These are phyloP conservation scores for Apiospora rasikravindrae DNA, from an alignment of 2,329 filamentous ascomycete genomes.

Conservation along the genomic window DNA sequence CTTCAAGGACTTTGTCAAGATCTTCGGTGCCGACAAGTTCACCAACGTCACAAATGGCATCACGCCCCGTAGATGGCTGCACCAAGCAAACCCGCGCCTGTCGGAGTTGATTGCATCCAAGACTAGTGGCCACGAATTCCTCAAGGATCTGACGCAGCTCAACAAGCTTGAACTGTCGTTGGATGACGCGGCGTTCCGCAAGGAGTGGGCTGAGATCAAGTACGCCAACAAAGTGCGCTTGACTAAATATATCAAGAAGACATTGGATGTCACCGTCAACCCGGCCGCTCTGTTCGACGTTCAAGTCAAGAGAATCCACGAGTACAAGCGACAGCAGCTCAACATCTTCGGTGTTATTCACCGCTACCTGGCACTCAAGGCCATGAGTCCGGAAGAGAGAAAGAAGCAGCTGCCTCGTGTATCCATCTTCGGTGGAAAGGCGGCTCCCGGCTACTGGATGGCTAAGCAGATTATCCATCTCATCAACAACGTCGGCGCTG, in stretches of 20 bases:
- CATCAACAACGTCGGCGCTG: slow-evolving; percentile 86
- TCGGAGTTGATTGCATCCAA: slow-evolving; percentile 93
- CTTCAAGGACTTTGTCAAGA: slow-evolving; percentile 96
- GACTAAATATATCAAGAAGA: slow-evolving; percentile 87
- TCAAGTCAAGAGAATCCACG: slow-evolving; percentile 98
- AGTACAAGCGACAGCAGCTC: slow-evolving; percentile 98
- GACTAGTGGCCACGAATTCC: slow-evolving; percentile 79
- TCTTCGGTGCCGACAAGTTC: slow-evolving; percentile 97
- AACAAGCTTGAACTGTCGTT: slow-evolving; percentile 85
- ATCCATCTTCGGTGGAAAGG: slow-evolving; percentile 97
- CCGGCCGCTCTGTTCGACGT: slow-evolving; percentile 91
- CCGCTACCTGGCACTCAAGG: slow-evolving; percentile 88
- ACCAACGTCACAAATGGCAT: slow-evolving; percentile 99
- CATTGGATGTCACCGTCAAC: slow-evolving; percentile 81
- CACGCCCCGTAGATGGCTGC: slow-evolving; percentile 92
- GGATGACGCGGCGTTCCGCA: slow-evolving; percentile 88
- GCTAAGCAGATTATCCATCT: slow-evolving; percentile 98
- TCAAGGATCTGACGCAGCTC: slow-evolving; percentile 87
- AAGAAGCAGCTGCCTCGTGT: slow-evolving; percentile 89
- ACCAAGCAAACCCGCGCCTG: slow-evolving; percentile 93
- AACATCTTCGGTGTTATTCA: slow-evolving; percentile 99
- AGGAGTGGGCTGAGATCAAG: slow-evolving; percentile 97
- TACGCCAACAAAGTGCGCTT: slow-evolving; percentile 92
- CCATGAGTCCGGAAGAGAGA: slow-evolving; percentile 79
- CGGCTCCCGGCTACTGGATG: slow-evolving; percentile 99